Evolutionary conservation across 2,329 filamentous ascomycete species (phyloP), one percentile per base, ranked within the genome.

Genomic region (Neoarthrinium moseri): DNA sequence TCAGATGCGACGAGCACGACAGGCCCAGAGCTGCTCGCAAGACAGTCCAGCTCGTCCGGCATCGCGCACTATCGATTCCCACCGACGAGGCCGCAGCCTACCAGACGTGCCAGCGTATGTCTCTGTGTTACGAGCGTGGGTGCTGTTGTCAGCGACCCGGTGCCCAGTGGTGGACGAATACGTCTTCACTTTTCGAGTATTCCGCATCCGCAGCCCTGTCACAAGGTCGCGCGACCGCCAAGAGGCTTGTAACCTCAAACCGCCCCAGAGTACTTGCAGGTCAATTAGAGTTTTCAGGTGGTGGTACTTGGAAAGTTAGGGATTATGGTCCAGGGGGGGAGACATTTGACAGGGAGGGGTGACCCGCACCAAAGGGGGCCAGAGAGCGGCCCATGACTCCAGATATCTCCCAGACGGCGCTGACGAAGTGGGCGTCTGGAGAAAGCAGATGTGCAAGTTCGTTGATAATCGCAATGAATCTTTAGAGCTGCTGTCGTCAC

Each of bases 251-350:
- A 23, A 43, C 29, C 29, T 43, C 39, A 43, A 43, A 43, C 39
- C 26, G 38, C 38, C n/a, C n/a, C n/a, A n/a, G n/a, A n/a, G n/a
- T 38, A 40, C 23, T 40, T 26, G 37, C 26, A 34, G 32, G 27
- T 20, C 27, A 43, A 29, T 43, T 43, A 43, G 39, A 34, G 39
- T 43, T 43, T 34, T 43, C 39, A 43, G 39, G 39, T 43, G 39
- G 33, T 27, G 37, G 37, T 40, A 18, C 22, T 26, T 24, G 21
- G 24, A 11, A 29, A 12, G 21, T 17, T 23, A 40, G 22, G 17
- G 12, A 17, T 35, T 17, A n/a, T n/a, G n/a, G n/a, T 18, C 33
- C 33, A 35, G 33, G 33, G 33, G 33, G 20, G 23, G 23, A 26
- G n/a, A n/a, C n/a, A n/a, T n/a, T 13, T 40, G 24, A 40, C 37